Base-by-base conservation (phyloP, 352 stramenopile species). In the Phytophthora tentaculata region DNA sequence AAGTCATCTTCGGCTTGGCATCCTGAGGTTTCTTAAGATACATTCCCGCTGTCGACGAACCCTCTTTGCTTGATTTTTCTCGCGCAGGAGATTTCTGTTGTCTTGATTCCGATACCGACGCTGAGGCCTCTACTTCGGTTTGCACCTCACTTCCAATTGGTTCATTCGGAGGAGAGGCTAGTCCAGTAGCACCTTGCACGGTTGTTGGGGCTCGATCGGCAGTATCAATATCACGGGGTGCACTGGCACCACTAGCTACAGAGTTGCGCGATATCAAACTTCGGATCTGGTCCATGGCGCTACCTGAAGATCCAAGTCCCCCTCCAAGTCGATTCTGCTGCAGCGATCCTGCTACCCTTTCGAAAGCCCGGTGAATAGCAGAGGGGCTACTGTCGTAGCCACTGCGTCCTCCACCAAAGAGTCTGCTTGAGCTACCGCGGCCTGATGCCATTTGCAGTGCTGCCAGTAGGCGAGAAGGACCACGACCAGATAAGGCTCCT, bases 401-500 rank as follows among this genome's bases (percentile, higher is more conserved):
- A 71, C 23, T 35, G 9, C 32, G 58, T 28, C 49, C 60, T 26
- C 60, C 53, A 50, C 57, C 61, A 58, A 80, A 74, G 2, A 71
- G 20, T 65, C 65, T 69, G 52, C 50, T 80, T 4, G 57, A 53
- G 8, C 64, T 57, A 32, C 73, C 48, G 19, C 69, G 69, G 13
- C 47, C 72, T 43, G 69, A 77, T 58, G 59, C 64, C 62, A 74
- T 83, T 37, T 91, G 80, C 0, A 94, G 64, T 17, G 83, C 85
- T 5, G 85, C 83, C 14, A 94, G 62, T 12, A 94, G 51, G 0
- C 86, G 74, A 53, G 85, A 92, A 16, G 79, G 64, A 0, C 72
- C 67, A 5, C 68, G 58, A 35, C 75, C 67, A 56, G 69, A 65
- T 24, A 57, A 58, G 4, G 24, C 43, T 6, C 61, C 52, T 1